Conservation (phyloP, 768 basidiomycete species). For the Suillus subluteus region DNA sequence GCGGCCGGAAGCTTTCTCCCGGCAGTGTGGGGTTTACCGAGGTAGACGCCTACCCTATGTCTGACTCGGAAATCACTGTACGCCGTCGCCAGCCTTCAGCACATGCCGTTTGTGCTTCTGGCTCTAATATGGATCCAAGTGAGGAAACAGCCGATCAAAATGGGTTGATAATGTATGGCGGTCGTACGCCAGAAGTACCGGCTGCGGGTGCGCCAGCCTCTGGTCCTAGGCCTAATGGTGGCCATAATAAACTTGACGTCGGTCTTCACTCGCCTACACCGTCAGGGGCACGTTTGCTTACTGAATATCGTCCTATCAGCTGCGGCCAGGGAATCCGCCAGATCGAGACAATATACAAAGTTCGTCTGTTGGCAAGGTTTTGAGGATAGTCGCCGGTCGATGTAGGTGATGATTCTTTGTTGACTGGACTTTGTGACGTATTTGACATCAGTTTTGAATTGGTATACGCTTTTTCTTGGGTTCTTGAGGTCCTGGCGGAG, state of each 20-base stretch:
- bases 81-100: slow-evolving; percentile 1
- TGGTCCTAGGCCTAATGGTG: neutral
- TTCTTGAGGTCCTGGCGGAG: slow-evolving; percentile 28
- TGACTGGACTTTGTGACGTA: neutral
- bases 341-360: slow-evolving; percentile 15
- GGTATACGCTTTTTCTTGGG: slow-evolving; percentile 24
- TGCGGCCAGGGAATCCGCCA: slow-evolving; percentile 17
- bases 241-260: slow-evolving; percentile 5
- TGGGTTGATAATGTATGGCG: neutral
- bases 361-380: slow-evolving; percentile 21
- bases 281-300: slow-evolving; percentile 23
- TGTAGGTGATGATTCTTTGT: slow-evolving; percentile 21
- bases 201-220: neutral
- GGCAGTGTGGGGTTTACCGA: slow-evolving; percentile 11
- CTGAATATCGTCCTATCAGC: slow-evolving; percentile 27
- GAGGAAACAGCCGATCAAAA: neutral
- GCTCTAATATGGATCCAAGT: neutral
- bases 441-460: slow-evolving; percentile 25
- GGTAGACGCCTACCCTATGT: neutral
- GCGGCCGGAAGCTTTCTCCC: slow-evolving; percentile 17
- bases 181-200: neutral
- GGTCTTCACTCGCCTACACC: slow-evolving; percentile 2
- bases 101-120: neutral
- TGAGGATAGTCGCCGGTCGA: slow-evolving; percentile 27
- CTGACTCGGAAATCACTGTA: slow-evolving; percentile 1